phyloP scores from a whole-genome alignment of 495 filamentous ascomycete species.

The Penicillium ucsense region DNA sequence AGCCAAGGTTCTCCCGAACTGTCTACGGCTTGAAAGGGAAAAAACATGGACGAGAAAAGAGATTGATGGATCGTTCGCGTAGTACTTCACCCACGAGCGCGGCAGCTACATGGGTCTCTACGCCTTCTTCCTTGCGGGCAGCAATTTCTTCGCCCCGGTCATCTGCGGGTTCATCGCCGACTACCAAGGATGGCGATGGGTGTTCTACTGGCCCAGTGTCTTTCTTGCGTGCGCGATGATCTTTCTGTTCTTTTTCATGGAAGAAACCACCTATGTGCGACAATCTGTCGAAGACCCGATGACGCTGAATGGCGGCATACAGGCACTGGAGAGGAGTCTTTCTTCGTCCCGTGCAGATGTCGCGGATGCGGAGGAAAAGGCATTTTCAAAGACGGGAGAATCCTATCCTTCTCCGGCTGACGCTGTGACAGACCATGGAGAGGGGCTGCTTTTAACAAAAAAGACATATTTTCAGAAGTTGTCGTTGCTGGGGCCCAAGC shows the following conservation, averaged over 20 bases:
- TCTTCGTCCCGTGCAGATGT: no score
- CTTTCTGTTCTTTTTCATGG: slow-evolving; percentile 60
- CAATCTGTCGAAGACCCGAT: slow-evolving; percentile 4
- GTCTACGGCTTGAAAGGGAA: background rate
- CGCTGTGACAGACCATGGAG: slow-evolving; percentile 2
- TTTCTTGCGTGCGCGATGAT: slow-evolving; percentile 45
- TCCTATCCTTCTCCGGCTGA: no score
- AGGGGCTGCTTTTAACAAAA: slow-evolving; percentile 19
- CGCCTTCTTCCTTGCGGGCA: slow-evolving; percentile 50
- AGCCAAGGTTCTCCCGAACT: no score
- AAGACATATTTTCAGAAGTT: slow-evolving; percentile 46
- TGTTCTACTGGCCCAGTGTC: slow-evolving; percentile 56
- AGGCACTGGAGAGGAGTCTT: no score
- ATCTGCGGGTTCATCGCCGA: slow-evolving; percentile 60
- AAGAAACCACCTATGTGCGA: slow-evolving; percentile 57
- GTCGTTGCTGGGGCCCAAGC: slow-evolving; percentile 35
- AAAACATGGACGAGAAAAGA: background rate
- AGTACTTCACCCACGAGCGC: slow-evolving; percentile 57
- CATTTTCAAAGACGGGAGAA: background rate
- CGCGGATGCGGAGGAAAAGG: slow-evolving; percentile 11
- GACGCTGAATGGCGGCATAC: no score
- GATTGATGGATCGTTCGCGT: background rate
- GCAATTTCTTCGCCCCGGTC: slow-evolving; percentile 56
- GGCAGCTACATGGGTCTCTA: slow-evolving; percentile 59
- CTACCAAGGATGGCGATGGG: slow-evolving; percentile 53